A percentile compares a stretch with the other conserved stretches of the same genome.
phyloP scores from a whole-genome alignment of 352 stramenopile genomes.

The Globisporangium carolinianum region DNA sequence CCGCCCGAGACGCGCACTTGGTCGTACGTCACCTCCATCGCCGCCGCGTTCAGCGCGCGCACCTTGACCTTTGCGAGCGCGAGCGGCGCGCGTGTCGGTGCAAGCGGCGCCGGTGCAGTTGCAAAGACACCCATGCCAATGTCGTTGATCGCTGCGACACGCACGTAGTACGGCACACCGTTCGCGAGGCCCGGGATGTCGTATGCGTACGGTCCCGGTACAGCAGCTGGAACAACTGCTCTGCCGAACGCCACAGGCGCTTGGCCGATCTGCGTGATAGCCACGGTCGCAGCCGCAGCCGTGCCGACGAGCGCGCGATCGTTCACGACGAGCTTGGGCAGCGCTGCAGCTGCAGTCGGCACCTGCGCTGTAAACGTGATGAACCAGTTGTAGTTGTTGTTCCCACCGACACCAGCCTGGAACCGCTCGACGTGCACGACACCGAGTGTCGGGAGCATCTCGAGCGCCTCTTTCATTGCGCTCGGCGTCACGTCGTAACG shows the following conservation, averaged over 20 bases:
- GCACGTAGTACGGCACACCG: conserved; percentile 86
- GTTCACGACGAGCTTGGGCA: conserved; percentile 51
- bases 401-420: conserved; percentile 27
- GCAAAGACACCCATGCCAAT: conserved; percentile 80
- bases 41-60: conserved; percentile 23
- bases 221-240: conserved; percentile 16
- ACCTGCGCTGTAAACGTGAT: conserved; percentile 85
- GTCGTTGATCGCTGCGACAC: conserved; percentile 84
- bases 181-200: conserved; percentile 62
- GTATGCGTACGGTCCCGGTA: conserved; percentile 20
- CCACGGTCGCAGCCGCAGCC: conserved; percentile 22
- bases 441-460: conserved; percentile 85
- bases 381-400: conserved; percentile 80
- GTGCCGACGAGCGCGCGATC: conserved; percentile 32
- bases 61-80: conserved; percentile 38
- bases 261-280: conserved; percentile 18
- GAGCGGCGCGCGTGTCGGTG: conserved; percentile 46
- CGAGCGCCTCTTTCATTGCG: conserved; percentile 67
- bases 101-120: conserved; percentile 13
- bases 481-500: conserved; percentile 47
- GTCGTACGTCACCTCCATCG: conserved; percentile 55
- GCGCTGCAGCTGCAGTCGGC: conserved; percentile 15
- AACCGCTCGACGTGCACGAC: conserved; percentile 88
- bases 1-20: conserved; percentile 52
- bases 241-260: conserved; percentile 30